phyloP scores from a whole-genome alignment of 2,329 filamentous ascomycete genomes.

The Onygenales sp. region DNA sequence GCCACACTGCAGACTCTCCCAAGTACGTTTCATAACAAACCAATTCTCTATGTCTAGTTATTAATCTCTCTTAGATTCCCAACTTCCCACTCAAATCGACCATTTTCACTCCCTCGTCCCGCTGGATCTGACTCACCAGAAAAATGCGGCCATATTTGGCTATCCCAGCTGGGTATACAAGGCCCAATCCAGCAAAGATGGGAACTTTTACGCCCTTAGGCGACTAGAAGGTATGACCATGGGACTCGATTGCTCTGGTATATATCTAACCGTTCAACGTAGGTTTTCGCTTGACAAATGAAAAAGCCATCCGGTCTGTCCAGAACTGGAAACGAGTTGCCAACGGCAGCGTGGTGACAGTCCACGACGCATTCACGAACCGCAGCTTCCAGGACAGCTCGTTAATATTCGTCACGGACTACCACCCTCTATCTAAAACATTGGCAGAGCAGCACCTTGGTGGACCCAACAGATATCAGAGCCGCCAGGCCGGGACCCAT shows the following conservation, averaged over 20 bases:
- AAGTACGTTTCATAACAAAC: slow-evolving; percentile 40
- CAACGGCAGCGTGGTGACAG: slow-evolving; percentile 71
- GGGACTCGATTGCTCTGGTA: background rate
- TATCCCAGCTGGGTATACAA: slow-evolving; percentile 95
- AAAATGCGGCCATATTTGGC: slow-evolving; percentile 69
- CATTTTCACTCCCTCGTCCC: slow-evolving; percentile 90
- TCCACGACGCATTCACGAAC: slow-evolving; percentile 89
- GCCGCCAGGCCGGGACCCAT: slow-evolving; percentile 37
- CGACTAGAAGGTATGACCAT: slow-evolving; percentile 60
- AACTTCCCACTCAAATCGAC: slow-evolving; percentile 66
- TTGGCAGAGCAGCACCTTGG: slow-evolving; percentile 66
- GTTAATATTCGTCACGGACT: slow-evolving; percentile 86
- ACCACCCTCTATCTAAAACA: slow-evolving; percentile 83
- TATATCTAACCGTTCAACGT: slow-evolving; percentile 4
- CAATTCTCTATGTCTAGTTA: background rate
- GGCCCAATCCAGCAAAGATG: slow-evolving; percentile 79
- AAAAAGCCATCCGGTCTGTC: slow-evolving; percentile 75
- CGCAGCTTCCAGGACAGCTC: slow-evolving; percentile 90
- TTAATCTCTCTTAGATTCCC: slow-evolving; percentile 41
- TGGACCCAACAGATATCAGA: slow-evolving; percentile 29
- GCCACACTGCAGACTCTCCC: slow-evolving; percentile 77
- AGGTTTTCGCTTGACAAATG: slow-evolving; percentile 81
- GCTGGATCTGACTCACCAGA: slow-evolving; percentile 70
- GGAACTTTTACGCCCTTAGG: slow-evolving; percentile 76
- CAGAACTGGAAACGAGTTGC: slow-evolving; percentile 82